Evolutionary conservation across 2,329 filamentous ascomycete species (phyloP).

Genomic region (Arthrobotrys sphaeroides): DNA sequence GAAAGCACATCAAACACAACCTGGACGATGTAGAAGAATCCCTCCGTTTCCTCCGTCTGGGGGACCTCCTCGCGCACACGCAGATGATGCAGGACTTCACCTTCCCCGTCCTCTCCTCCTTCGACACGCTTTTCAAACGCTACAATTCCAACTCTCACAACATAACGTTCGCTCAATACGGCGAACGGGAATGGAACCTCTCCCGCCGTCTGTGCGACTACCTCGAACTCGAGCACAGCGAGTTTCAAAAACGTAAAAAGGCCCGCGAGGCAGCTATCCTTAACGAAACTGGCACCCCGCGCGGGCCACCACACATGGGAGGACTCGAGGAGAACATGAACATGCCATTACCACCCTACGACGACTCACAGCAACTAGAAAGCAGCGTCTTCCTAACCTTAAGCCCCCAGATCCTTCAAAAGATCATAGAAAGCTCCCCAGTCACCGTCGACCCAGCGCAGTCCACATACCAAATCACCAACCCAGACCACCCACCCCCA

Average conservation of each 20-base stretch:
- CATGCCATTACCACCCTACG: background rate
- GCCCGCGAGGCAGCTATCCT: conserved; percentile 32
- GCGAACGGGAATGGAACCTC: conserved; percentile 42
- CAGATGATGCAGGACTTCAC: conserved; percentile 53
- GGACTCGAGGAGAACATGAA: conserved; percentile 20
- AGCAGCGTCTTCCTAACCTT: conserved; percentile 40
- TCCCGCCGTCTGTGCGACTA: conserved; percentile 45
- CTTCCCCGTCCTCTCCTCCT: conserved; percentile 43
- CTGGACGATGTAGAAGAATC: conserved; percentile 44
- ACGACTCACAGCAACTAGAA: conserved; percentile 25
- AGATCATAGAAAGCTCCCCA: conserved; percentile 48
- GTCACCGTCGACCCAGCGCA: conserved; percentile 36
- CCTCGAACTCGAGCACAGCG: conserved; percentile 40
- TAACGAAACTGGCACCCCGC: conserved; percentile 10
- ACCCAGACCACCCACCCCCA: background rate
- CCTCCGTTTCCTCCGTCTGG: conserved; percentile 34
- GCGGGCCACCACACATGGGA: conserved; percentile 6
- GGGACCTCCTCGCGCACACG: conserved; percentile 29
- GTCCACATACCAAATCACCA: conserved; percentile 6
- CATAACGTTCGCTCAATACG: conserved; percentile 46
- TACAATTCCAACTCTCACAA: conserved; percentile 47
- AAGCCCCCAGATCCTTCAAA: conserved; percentile 39
- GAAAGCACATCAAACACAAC: conserved; percentile 47
- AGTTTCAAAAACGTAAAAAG: conserved; percentile 50
- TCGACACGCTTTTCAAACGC: conserved; percentile 41